Conservation (phyloP, 192 early-diverging fungal species). For the Pilobolus umbonatus region DNA sequence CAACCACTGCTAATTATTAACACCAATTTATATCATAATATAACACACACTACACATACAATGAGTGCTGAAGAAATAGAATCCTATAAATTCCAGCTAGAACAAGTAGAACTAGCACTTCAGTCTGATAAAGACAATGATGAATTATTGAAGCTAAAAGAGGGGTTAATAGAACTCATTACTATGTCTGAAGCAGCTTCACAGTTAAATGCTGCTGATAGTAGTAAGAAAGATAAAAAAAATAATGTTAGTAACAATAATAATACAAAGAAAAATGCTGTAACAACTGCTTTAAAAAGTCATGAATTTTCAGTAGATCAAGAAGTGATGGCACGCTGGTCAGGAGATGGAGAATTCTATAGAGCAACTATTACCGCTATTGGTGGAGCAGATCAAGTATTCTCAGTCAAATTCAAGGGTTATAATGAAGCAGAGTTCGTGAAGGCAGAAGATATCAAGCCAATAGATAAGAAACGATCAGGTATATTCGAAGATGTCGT, state of each 20-base stretch:
- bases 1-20: too few relatives aligned
- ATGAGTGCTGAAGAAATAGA: conserved; percentile 51
- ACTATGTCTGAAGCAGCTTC: conserved; percentile 39
- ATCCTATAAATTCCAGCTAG: conserved; percentile 61
- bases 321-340: conserved; percentile 59
- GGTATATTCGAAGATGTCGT: conserved; percentile 29
- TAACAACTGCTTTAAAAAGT: conserved; percentile 14
- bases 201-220: conserved; percentile 2
- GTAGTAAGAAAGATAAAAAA: conserved; percentile 17
- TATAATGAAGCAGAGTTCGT: conserved; percentile 54
- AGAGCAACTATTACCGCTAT: conserved; percentile 55
- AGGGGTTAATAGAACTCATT: conserved; percentile 68
- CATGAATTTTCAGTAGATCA: conserved; percentile 50
- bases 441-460: conserved; percentile 41
- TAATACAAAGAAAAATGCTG: not conserved
- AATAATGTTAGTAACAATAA: not conserved
- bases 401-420: conserved; percentile 58
- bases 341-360: conserved; percentile 64
- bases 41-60: too few relatives aligned
- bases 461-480: conserved; percentile 37
- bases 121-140: conserved; percentile 60
- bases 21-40: too few relatives aligned
- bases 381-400: conserved; percentile 48
- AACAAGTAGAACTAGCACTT: conserved; percentile 69
- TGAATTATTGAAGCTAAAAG: conserved; percentile 61